Base-by-base conservation (phyloP, 108 stramenopile species). In the Nitzschia palea region DNA sequence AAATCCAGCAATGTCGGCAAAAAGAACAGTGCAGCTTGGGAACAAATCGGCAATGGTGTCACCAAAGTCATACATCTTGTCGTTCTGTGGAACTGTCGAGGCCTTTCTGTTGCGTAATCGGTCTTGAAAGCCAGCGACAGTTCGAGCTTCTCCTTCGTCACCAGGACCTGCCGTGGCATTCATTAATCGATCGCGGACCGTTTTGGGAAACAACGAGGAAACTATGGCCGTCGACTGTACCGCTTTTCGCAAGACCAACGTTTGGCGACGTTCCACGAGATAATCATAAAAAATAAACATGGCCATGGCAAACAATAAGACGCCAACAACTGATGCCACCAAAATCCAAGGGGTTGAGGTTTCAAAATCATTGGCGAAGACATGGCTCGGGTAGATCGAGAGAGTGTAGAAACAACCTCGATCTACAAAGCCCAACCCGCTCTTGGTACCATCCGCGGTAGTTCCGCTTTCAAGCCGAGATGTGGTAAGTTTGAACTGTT, bases 361-460 rank as follows among this genome's bases (percentile, higher is more conserved):
- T n/a, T 70, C 52, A 59, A 82, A 85, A 47, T 73, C 53, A 35
- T 73, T 56, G 18, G 74, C 67, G 40, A 89, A 78, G 12, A 62
- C 64, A 33, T 76, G 45, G 2, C 81, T 78, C 48, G 88, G 88
- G 55, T 86, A 89, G 9, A 89, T 77, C 27, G 23, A 25, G 2
- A 89, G 44, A 4, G 31, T 9, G 52, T 71, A 78, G n/a, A 26
- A 26, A 61, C 70, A 71, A n/a, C n/a, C n/a, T 1, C 27, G 6
- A 9, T 60, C 48, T 22, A 36, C 45, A 29, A 70, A 54, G n/a
- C 36, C 36, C 20, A 66, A 29, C 0, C 65, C 65, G 23, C 8
- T 14, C 15, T 40, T 43, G 20, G 50, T 54, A 12, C 50, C 65
- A 40, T 35, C 44, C 0, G 27, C 31, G 3, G 34, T 47, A 0